phyloP scores from a whole-genome alignment of 768 basidiomycete genomes.

The Porphyrellus cyaneotinctus region DNA sequence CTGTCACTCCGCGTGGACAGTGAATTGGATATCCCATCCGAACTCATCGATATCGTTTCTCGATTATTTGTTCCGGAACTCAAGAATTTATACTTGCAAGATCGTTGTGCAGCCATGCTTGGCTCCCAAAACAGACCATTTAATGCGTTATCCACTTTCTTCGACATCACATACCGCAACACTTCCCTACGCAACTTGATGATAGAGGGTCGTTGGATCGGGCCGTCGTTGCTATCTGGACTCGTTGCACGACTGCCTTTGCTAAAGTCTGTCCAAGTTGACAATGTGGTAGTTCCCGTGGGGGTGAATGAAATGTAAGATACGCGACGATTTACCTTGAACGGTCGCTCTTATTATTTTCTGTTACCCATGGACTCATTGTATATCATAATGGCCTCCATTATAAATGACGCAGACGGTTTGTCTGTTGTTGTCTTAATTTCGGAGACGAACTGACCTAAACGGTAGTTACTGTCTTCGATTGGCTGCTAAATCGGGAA shows the following conservation, averaged over 20 bases:
- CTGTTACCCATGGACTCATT: constrained; percentile 1
- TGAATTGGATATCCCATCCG: constrained; percentile 57
- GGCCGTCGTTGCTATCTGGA: constrained; percentile 9
- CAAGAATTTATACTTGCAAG: constrained; percentile 44
- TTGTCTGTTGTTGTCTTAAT: constrained; percentile 4
- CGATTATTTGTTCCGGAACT: constrained; percentile 49
- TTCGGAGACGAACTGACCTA: constrained; percentile 3
- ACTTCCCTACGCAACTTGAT: constrained; percentile 11
- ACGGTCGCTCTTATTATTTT: constrained; percentile 2
- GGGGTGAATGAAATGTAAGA: constrained; percentile 10
- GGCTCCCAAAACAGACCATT: constrained; percentile 31
- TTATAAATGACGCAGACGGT: constrained; percentile 3
- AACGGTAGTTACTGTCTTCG: not conserved
- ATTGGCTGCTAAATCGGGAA: too few relatives aligned
- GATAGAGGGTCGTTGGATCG: constrained; percentile 29
- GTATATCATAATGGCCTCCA: not conserved
- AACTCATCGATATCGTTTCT: constrained; percentile 50
- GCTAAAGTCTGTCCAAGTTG: constrained; percentile 14
- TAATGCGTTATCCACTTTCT: constrained; percentile 32
- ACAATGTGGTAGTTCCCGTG: constrained; percentile 1
- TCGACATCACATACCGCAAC: constrained; percentile 4
- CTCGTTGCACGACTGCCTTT: constrained; percentile 13
- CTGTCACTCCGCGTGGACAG: constrained; percentile 51
- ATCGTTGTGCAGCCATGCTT: constrained; percentile 24
- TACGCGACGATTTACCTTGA: constrained; percentile 1